Base-by-base conservation (phyloP, 768 basidiomycete species). In the Rhodosporidiobolus sp. region DNA sequence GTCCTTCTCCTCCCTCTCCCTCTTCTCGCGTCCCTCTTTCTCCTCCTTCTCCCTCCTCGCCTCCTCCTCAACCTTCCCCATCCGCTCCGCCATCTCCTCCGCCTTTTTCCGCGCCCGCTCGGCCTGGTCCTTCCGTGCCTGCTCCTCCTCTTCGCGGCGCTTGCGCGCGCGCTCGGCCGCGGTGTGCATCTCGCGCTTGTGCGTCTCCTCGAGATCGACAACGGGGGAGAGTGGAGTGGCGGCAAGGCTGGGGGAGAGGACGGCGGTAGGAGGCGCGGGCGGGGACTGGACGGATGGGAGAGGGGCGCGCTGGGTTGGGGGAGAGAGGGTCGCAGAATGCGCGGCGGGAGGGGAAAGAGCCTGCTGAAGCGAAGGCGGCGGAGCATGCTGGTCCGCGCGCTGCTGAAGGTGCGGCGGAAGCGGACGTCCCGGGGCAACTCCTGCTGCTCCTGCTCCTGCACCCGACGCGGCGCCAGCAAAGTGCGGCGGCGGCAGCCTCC, bases 151-250 rank as follows among this genome's bases (percentile, higher is more conserved):
- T 77, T 90, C 88, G 58, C 91, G 83, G 65, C 92, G 84, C 72
- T 89, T 86, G 77, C 87, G 88, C 11, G 92, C 92, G 52, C 91
- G 86, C 72, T 90, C 91, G 3, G 92, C 92, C 11, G 90, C 90
- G 65, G 81, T 86, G 70, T 92, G 91, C 92, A 94, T 93, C 26
- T 80, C 77, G 34, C 72, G 67, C 63, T 76, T 77, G 59, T 79
- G 76, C 26, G 78, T 50, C 56, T 74, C 80, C 30, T 80, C 79
- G 56, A 80, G 70, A 49, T 81, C 77, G 16, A 72, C 49, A 8
- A 55, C 24, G 46, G 56, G 17, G 26, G 6, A 67, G 26, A 11
- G 70, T 45, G 58, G 45, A 4, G 46, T 28, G 1, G 67, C 45
- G 30, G 38, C 49, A 1, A 53, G 49, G 4, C 22, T 57, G 11